Conservation (phyloP, 805 yeast genomes). For the Candida oleophila region DNA sequence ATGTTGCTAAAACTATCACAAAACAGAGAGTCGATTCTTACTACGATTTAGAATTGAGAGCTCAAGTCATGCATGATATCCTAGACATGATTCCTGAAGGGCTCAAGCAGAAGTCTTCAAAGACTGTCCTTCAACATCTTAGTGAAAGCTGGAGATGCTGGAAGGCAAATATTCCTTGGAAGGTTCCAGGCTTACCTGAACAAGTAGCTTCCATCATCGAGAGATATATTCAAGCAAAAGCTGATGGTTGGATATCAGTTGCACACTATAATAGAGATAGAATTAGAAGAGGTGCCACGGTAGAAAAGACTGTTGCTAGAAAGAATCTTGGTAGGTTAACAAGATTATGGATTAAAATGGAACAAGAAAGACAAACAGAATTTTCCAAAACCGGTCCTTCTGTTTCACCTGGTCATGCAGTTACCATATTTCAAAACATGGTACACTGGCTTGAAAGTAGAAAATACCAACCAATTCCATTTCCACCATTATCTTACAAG, state of each 20-base stretch:
- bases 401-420: slow-evolving; percentile 84
- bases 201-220: slow-evolving; percentile 86
- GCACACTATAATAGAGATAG: slow-evolving; percentile 92
- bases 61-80: slow-evolving; percentile 93
- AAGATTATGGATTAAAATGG: slow-evolving; percentile 87
- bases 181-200: slow-evolving; percentile 92
- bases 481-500: slow-evolving; percentile 88
- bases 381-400: slow-evolving; percentile 87
- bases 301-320: slow-evolving; percentile 91
- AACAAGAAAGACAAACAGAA: slow-evolving; percentile 81
- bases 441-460: slow-evolving; percentile 89
- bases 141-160: slow-evolving; percentile 99
- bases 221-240: slow-evolving; percentile 89
- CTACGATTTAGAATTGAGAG: slow-evolving; percentile 88
- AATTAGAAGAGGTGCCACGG: slow-evolving; percentile 83
- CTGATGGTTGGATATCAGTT: slow-evolving; percentile 94
- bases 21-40: slow-evolving; percentile 95
- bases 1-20: slow-evolving; percentile 89
- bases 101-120: slow-evolving; percentile 79
- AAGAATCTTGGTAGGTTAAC: slow-evolving; percentile 92
- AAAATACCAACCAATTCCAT: slow-evolving; percentile 82
- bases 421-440: slow-evolving; percentile 79
- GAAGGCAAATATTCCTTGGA: slow-evolving; percentile 99
- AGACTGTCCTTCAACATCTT: slow-evolving; percentile 85
- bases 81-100: slow-evolving; percentile 97